phyloP scores from a whole-genome alignment of 1,284 basidiomycete species.

The Malassezia sympodialis region DNA sequence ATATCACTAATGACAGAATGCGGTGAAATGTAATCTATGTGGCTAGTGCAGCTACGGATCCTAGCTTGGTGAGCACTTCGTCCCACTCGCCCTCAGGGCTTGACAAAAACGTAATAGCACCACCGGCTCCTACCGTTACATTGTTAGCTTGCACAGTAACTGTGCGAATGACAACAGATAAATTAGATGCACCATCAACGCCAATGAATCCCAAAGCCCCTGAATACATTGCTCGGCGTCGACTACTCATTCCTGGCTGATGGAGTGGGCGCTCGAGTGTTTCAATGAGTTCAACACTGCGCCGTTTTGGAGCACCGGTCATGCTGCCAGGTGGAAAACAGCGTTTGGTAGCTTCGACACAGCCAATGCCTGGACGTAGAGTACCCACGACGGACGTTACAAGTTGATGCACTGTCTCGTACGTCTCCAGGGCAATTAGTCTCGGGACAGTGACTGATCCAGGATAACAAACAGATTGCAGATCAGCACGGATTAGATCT shows the following conservation, averaged over 20 bases:
- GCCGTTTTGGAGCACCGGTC: slow-evolving; percentile 93
- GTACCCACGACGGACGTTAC: slow-evolving; percentile 72
- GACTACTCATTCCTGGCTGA: slow-evolving; percentile 9
- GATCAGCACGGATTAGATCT: slow-evolving; percentile 85
- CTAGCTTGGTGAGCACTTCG: slow-evolving; percentile 71
- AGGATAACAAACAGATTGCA: slow-evolving; percentile 61
- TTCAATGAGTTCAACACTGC: slow-evolving; percentile 80
- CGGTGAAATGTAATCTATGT: slow-evolving; percentile 37
- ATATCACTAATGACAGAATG: slow-evolving; percentile 25
- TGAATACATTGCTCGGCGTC: slow-evolving; percentile 69
- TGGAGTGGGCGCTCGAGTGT: slow-evolving; percentile 56
- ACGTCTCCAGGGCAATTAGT: slow-evolving; percentile 82
- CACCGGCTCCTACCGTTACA: slow-evolving; percentile 69
- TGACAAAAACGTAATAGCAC: slow-evolving; percentile 88
- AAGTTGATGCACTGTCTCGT: slow-evolving; percentile 88
- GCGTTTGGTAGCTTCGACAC: slow-evolving; percentile 64
- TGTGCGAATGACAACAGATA: slow-evolving; percentile 91
- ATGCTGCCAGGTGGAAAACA: slow-evolving; percentile 68
- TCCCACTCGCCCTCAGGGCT: slow-evolving; percentile 81
- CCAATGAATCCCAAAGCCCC: slow-evolving; percentile 75
- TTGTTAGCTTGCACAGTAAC: slow-evolving; percentile 65
- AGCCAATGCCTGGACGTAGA: slow-evolving; percentile 50
- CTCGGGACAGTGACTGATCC: slow-evolving; percentile 69
- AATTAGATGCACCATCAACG: slow-evolving; percentile 76
- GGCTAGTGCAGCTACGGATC: slow-evolving; percentile 16